Evolutionary conservation across 1,139 yeast genomes (phyloP), one percentile per base, ranked within the genome.

Genomic region (Magnusiomyces fungicola): DNA sequence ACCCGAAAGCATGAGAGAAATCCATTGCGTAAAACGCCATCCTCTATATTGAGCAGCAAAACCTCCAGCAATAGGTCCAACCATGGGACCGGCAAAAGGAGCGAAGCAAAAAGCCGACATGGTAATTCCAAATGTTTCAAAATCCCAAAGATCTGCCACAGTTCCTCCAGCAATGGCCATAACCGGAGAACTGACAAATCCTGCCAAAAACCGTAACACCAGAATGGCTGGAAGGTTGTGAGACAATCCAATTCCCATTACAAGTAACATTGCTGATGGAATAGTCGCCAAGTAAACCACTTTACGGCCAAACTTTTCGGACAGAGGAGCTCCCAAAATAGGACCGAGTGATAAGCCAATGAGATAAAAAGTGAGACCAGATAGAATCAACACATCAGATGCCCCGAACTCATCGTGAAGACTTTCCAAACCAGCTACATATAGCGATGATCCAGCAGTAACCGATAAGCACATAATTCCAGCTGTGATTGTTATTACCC

Each of bases 101-200:
- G 87, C 83, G 50, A 83, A 66, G 66, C 88, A 81, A 70, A 85
- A 85, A 32, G 79, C 66, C 1, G 87, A 79, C 78, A 84, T 77
- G 21, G 92, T 90, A 18, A 81, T 46, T 12, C 67, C 65, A 80
- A 81, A 39, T 87, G 88, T 39, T 81, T 83, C 58, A 78, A 68
- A 69, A 83, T 80, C 69, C 81, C 85, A 48, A 76, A 71, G 68
- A 66, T 88, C 96, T 52, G 81, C 73, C 53, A 87, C 77, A 3
- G 94, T 79, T 53, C 95, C 96, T 50, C 89, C 94, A 10, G 89
- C 95, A 56, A 86, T 79, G 7, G 95, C 83, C 64, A 88, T 72
- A 0, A 94, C 90, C 3, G 96, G 96, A 2, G 90, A 79, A 0
- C 92, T 85, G 53, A 83, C 74, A 33, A 83, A 73, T 1, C 96